phyloP scores from a whole-genome alignment of 768 basidiomycete genomes.

The Xerocomellus chrysenteron region DNA sequence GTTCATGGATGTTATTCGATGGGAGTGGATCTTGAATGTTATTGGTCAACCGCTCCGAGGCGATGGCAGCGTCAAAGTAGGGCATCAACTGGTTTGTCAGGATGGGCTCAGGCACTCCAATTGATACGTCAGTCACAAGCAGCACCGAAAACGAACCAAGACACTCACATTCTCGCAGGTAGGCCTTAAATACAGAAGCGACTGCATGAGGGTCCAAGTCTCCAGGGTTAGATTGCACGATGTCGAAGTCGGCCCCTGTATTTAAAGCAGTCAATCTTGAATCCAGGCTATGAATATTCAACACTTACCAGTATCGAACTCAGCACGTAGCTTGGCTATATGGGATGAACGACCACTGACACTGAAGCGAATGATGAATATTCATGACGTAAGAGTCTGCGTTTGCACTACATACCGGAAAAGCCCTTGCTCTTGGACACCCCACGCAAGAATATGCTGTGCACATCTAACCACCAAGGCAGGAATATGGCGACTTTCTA shows the following conservation, averaged over 20 bases:
- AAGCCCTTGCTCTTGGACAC: constrained; percentile 81
- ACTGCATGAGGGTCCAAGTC: constrained; percentile 96
- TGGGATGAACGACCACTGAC: constrained; percentile 84
- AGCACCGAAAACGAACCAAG: neutral
- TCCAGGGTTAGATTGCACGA: constrained; percentile 72
- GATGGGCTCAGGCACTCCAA: constrained; percentile 81
- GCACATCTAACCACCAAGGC: constrained; percentile 80
- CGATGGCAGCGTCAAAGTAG: constrained; percentile 77
- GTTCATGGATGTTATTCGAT: constrained; percentile 35
- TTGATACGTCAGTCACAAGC: constrained; percentile 5
- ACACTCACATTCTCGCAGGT: constrained; percentile 83
- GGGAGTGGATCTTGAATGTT: constrained; percentile 32
- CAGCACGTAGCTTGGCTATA: constrained; percentile 66
- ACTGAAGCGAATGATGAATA: constrained; percentile 38
- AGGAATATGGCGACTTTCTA: constrained; percentile 60
- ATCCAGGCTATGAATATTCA: neutral
- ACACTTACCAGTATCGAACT: constrained; percentile 75
- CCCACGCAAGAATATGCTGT: constrained; percentile 80
- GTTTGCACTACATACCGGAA: constrained; percentile 60
- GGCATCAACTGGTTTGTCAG: constrained; percentile 70
- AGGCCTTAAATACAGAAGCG: constrained; percentile 89
- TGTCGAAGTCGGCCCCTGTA: constrained; percentile 82
- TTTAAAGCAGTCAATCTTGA: constrained; percentile 9
- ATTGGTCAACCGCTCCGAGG: constrained; percentile 44
- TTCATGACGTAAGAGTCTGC: neutral